Conservation (phyloP, 371 early-diverging fungal species). For the Mycotypha africana region DNA sequence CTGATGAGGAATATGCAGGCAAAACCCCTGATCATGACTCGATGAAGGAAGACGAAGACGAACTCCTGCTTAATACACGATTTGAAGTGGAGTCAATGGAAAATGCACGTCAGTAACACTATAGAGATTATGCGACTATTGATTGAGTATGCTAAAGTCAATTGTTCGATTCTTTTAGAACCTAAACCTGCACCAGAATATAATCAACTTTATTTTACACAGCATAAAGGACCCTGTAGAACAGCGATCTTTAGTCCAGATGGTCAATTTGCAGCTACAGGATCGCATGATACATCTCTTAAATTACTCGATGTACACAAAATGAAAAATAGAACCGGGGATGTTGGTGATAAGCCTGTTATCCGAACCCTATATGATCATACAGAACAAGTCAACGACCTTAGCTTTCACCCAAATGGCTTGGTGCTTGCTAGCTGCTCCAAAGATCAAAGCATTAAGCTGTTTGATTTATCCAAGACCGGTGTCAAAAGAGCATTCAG, state of each 20-base stretch:
- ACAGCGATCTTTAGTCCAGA: slow-evolving; percentile 45
- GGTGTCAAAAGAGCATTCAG: slow-evolving; percentile 80
- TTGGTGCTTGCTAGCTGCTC: slow-evolving; percentile 84
- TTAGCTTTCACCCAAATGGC: slow-evolving; percentile 91
- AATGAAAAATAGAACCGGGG: slow-evolving; percentile 61
- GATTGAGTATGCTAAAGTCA: too few species aligned
- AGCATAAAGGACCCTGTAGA: slow-evolving; percentile 49
- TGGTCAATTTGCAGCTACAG: slow-evolving; percentile 84
- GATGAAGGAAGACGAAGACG: slow-evolving; percentile 13
- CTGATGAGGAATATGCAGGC: slow-evolving; percentile 29
- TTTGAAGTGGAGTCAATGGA: slow-evolving; percentile 27
- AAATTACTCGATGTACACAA: slow-evolving; percentile 84
- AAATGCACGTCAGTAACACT: slow-evolving; percentile 21
- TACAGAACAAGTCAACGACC: slow-evolving; percentile 71
- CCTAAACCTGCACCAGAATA: slow-evolving; percentile 39
- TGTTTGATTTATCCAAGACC: slow-evolving; percentile 82
- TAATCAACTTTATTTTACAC: slow-evolving; percentile 48
- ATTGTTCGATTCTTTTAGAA: too few species aligned
- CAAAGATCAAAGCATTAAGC: slow-evolving; percentile 79
- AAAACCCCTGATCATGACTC: slow-evolving; percentile 23
- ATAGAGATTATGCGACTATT: too few species aligned
- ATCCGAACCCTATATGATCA: slow-evolving; percentile 90
- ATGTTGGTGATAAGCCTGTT: slow-evolving; percentile 71
- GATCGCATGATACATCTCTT: slow-evolving; percentile 84
- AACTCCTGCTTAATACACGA: slow-evolving; percentile 3